Conservation (phyloP, 495 filamentous ascomycete species). For the Daldinia childiae region DNA sequence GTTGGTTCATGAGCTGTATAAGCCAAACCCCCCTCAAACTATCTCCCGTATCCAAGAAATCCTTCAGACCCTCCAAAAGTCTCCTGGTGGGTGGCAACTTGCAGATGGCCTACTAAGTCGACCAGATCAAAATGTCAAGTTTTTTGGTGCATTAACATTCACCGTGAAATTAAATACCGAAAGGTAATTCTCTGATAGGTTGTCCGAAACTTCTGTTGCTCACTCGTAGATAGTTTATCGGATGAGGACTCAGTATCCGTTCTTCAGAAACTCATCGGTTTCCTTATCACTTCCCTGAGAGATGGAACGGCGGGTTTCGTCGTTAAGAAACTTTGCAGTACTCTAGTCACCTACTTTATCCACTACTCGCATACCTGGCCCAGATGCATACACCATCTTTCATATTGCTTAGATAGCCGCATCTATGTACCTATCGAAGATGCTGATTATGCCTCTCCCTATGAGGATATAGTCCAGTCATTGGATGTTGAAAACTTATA, state of each 20-base stretch:
- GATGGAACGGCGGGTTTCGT: conserved; percentile 71
- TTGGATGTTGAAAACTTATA: conserved; percentile 65
- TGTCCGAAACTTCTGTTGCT: conserved; percentile 49
- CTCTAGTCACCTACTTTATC: conserved; percentile 81
- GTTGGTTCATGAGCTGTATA: conserved; percentile 75
- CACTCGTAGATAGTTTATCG: conserved; percentile 58
- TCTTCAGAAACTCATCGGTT: conserved; percentile 73
- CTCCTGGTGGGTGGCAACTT: conserved; percentile 83
- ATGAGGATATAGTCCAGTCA: conserved; percentile 61
- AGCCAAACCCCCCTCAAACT: conserved; percentile 67
- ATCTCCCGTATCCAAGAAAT: conserved; percentile 76
- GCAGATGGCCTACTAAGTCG: conserved; percentile 75
- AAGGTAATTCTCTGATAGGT: conserved; percentile 61
- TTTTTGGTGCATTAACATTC: conserved; percentile 94
- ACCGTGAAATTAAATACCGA: conserved; percentile 91
- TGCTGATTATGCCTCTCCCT: conserved; percentile 60
- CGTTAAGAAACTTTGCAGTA: conserved; percentile 82
- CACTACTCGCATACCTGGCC: conserved; percentile 75
- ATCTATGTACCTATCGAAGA: conserved; percentile 57
- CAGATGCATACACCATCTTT: conserved; percentile 72
- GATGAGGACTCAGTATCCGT: conserved; percentile 69
- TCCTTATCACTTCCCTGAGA: conserved; percentile 68
- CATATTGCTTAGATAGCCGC: conserved; percentile 67
- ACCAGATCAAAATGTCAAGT: conserved; percentile 76
- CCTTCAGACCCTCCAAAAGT: conserved; percentile 79